A percentile compares a stretch with the other conserved stretches of the same genome.
Evolutionary conservation across 176 grass and related monocot genomes (phyloP).

Genomic region (Olyra latifolia): DNA sequence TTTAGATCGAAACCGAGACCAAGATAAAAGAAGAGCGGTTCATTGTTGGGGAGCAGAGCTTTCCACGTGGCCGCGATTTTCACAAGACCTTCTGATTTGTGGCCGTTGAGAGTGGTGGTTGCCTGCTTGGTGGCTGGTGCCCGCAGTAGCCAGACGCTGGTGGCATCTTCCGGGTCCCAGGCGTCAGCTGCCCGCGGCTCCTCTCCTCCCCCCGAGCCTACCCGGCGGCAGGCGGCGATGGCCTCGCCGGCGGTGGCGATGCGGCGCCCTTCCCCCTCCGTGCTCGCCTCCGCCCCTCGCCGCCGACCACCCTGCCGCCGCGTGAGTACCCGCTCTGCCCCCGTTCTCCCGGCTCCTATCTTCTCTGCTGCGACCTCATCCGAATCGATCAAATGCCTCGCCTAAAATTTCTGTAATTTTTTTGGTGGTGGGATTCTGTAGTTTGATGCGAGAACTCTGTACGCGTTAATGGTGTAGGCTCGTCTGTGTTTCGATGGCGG

Average conservation of each 20-base stretch:
- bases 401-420: background rate
- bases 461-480: background rate
- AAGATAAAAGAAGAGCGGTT: no score
- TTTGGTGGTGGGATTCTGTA: background rate
- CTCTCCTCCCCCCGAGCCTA: background rate
- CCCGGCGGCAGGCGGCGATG: constrained; percentile 30
- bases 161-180: background rate
- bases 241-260: constrained; percentile 38
- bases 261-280: constrained; percentile 25
- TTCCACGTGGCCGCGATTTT: constrained; percentile 28
- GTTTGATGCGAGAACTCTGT: background rate
- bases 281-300: constrained; percentile 9
- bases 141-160: background rate
- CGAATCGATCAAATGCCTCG: background rate
- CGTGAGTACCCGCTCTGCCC: constrained; percentile 36
- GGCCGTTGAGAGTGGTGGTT: background rate
- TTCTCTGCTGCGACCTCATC: background rate
- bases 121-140: background rate
- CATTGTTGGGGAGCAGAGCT: background rate
- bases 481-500: background rate
- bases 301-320: background rate
- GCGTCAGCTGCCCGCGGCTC: constrained; percentile 20
- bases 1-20: no score
- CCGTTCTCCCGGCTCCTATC: background rate
- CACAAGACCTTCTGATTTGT: background rate